Evolutionary conservation across 2,329 filamentous ascomycete genomes (phyloP).

Genomic region (Sporothrix pseudoabietina): DNA sequence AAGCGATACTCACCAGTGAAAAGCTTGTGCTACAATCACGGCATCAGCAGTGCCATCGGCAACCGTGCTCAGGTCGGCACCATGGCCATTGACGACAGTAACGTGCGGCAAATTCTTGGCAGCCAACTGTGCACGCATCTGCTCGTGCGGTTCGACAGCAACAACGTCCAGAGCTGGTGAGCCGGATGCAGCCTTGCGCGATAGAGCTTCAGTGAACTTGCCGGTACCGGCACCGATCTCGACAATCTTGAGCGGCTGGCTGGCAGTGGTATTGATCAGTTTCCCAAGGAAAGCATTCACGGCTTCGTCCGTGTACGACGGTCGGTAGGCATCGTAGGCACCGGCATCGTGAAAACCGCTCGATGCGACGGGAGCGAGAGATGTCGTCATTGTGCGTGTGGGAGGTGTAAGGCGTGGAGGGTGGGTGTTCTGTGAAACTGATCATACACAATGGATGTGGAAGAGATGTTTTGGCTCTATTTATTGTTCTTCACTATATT

Average conservation of each 20-base stretch:
- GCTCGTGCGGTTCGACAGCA: slow-evolving; percentile 62
- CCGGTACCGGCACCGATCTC: slow-evolving; percentile 43
- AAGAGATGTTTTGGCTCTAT: background rate
- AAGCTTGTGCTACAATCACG: slow-evolving; percentile 66
- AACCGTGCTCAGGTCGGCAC: slow-evolving; percentile 57
- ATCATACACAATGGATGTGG: background rate
- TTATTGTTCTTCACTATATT: background rate
- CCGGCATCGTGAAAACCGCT: slow-evolving; percentile 67
- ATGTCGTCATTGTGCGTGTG: slow-evolving; percentile 18
- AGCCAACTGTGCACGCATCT: slow-evolving; percentile 65
- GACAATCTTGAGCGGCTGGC: slow-evolving; percentile 44
- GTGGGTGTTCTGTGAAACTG: no score
- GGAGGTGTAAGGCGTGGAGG: no score
- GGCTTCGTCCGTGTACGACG: slow-evolving; percentile 63
- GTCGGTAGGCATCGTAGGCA: slow-evolving; percentile 68
- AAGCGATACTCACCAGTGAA: slow-evolving; percentile 54
- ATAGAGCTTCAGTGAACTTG: slow-evolving; percentile 49
- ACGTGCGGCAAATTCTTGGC: slow-evolving; percentile 61
- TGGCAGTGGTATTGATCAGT: slow-evolving; percentile 45
- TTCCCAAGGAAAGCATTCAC: slow-evolving; percentile 60
- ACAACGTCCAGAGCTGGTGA: slow-evolving; percentile 47
- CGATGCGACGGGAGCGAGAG: slow-evolving; percentile 40
- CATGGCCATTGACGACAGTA: slow-evolving; percentile 59
- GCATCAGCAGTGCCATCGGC: slow-evolving; percentile 64
- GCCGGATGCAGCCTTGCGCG: slow-evolving; percentile 52